Percentiles rank a stretch among this genome's conserved stretches.
Evolutionary conservation across 306 rosid genomes (phyloP).

Genomic region (Inga oerstediana): DNA sequence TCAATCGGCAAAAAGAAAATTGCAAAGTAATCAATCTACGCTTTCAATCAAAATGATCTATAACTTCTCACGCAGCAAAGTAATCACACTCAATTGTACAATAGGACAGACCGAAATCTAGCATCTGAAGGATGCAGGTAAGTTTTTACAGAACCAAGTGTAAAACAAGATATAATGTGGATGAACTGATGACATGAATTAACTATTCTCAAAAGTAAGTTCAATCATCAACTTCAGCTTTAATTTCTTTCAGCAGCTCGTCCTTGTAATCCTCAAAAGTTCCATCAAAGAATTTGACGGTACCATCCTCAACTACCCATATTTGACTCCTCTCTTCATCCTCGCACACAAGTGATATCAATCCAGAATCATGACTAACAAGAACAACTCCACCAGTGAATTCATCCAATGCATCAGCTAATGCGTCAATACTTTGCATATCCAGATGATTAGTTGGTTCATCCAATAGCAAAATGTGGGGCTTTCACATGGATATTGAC

Average conservation of each 20-base stretch:
- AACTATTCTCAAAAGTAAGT: slow-evolving; percentile 15
- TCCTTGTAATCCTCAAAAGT: slow-evolving; percentile 68
- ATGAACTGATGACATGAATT: neutral
- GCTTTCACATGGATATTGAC: slow-evolving; percentile 65
- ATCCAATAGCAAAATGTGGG: slow-evolving; percentile 61
- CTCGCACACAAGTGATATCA: slow-evolving; percentile 61
- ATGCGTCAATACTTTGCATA: slow-evolving; percentile 69
- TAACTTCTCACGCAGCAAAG: slow-evolving; percentile 19
- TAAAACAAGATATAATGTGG: neutral
- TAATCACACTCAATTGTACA: slow-evolving; percentile 33
- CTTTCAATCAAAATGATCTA: neutral
- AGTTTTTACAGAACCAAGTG: neutral
- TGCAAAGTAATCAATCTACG: neutral
- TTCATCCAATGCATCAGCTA: slow-evolving; percentile 63
- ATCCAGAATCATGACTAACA: slow-evolving; percentile 64
- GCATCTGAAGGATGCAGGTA: slow-evolving; percentile 12
- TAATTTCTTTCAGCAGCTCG: slow-evolving; percentile 56
- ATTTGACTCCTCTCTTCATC: slow-evolving; percentile 72
- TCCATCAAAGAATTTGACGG: slow-evolving; percentile 43
- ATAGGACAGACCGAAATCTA: slow-evolving; percentile 6
- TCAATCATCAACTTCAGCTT: slow-evolving; percentile 68
- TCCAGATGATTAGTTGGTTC: slow-evolving; percentile 68
- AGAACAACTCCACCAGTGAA: slow-evolving; percentile 62
- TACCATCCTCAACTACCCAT: slow-evolving; percentile 85
- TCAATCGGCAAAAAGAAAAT: neutral